A percentile compares a stretch with the other conserved stretches of the same genome.
These are phyloP conservation scores for Pseudogymnoascus sp. DNA, from an alignment of 2,329 filamentous ascomycete genomes.

Conservation along the genomic window DNA sequence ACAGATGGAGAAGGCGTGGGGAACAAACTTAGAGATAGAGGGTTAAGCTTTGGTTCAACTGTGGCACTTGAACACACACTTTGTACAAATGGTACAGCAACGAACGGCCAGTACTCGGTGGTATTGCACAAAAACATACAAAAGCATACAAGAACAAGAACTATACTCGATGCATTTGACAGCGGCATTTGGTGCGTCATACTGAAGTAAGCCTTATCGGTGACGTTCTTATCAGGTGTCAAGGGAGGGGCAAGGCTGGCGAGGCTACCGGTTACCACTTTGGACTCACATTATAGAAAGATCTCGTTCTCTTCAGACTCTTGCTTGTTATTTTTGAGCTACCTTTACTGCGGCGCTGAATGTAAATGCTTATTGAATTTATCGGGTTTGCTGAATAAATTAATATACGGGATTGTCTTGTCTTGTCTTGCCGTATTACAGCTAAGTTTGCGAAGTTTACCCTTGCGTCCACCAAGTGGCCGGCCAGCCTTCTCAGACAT, in stretches of 20 bases:
- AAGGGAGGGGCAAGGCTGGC: slow-evolving; percentile 5
- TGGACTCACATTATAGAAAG: background rate
- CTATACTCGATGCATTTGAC: slow-evolving; percentile 7
- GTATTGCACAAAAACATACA: background rate
- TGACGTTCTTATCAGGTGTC: background rate
- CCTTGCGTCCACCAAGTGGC: background rate
- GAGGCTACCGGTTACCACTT: background rate
- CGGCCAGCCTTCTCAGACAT: background rate
- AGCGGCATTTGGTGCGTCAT: slow-evolving; percentile 1
- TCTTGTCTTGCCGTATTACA: background rate
- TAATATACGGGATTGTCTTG: background rate
- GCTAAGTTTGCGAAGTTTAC: background rate
- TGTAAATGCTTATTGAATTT: background rate
- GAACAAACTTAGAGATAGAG: background rate
- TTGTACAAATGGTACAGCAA: background rate
- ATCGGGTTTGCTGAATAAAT: background rate
- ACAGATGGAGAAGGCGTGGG: background rate
- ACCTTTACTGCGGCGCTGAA: background rate
- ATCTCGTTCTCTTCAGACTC: background rate
- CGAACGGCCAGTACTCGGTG: background rate
- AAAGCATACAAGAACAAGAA: background rate
- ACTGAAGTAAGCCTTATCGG: slow-evolving; percentile 5
- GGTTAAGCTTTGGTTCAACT: background rate
- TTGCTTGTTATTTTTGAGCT: background rate
- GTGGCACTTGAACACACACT: background rate